phyloP scores from a whole-genome alignment of 495 filamentous ascomycete species.

The Amniculicola lignicola region DNA sequence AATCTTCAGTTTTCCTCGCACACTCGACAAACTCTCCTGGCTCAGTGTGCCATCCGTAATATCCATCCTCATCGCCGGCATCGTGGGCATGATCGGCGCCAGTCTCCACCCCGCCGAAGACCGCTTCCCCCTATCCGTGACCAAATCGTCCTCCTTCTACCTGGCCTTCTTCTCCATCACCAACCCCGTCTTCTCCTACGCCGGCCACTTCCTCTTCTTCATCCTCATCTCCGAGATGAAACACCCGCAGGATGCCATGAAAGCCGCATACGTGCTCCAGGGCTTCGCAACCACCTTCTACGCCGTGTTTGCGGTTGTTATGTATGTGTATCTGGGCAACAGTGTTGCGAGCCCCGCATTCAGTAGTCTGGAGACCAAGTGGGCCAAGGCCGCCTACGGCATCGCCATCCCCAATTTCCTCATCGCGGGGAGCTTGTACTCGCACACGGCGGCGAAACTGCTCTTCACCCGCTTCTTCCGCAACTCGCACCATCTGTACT shows the following conservation, averaged over 20 bases:
- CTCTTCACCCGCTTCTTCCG: slow-evolving; percentile 51
- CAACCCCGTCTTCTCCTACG: slow-evolving; percentile 47
- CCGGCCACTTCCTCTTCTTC: slow-evolving; percentile 52
- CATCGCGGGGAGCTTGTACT: slow-evolving; percentile 52
- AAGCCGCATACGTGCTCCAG: slow-evolving; percentile 48
- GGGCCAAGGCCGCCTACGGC: slow-evolving; percentile 51
- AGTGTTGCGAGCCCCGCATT: slow-evolving; percentile 52
- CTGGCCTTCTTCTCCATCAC: slow-evolving; percentile 44
- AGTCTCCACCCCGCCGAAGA: slow-evolving; percentile 38
- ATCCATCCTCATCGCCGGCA: slow-evolving; percentile 42
- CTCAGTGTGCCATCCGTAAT: slow-evolving; percentile 35
- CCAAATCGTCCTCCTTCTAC: slow-evolving; percentile 38
- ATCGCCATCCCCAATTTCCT: slow-evolving; percentile 49
- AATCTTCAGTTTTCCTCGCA: slow-evolving; percentile 37
- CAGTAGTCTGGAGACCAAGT: slow-evolving; percentile 46
- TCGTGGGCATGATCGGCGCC: slow-evolving; percentile 47
- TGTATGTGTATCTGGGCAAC: slow-evolving; percentile 54
- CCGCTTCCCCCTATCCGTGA: slow-evolving; percentile 26
- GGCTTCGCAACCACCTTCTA: slow-evolving; percentile 52
- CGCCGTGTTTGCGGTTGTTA: slow-evolving; percentile 52
- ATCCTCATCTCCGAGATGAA: slow-evolving; percentile 60
- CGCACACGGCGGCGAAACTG: slow-evolving; percentile 53
- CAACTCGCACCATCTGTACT: slow-evolving; percentile 48
- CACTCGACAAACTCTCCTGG: slow-evolving; percentile 35
- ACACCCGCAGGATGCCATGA: slow-evolving; percentile 54